Percentiles rank a stretch among this genome's conserved stretches.
These are phyloP conservation scores for Podospora anserina DNA, from an alignment of 495 filamentous ascomycete species.

Conservation along the genomic window DNA sequence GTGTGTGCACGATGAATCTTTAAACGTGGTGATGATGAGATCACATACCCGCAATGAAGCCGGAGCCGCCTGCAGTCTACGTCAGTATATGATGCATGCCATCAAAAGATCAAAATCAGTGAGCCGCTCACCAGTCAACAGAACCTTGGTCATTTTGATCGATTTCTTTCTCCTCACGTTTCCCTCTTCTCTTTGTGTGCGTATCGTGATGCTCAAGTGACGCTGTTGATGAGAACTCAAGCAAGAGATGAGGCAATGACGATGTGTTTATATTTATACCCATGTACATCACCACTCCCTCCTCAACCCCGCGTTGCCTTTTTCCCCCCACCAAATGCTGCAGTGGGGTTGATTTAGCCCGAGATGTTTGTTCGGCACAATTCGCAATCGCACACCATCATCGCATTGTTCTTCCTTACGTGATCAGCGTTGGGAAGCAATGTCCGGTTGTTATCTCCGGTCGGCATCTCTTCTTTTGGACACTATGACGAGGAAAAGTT, in stretches of 20 bases:
- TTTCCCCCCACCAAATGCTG: background rate
- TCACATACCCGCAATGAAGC: constrained; percentile 50
- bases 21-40: background rate
- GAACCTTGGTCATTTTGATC: constrained; percentile 54
- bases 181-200: background rate
- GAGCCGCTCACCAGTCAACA: constrained; percentile 52
- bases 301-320: background rate
- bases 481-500: background rate
- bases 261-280: background rate
- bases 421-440: background rate
- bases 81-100: constrained; percentile 1
- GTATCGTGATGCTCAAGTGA: background rate
- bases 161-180: background rate
- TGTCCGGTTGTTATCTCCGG: background rate
- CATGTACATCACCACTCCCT: background rate
- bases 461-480: background rate
- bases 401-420: background rate
- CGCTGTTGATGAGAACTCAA: no score
- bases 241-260: background rate
- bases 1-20: no score
- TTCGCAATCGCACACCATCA: background rate
- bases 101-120: background rate
- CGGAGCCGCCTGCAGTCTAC: constrained; percentile 40
- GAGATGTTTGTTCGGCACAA: background rate
- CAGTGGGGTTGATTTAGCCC: background rate